Evolutionary conservation across 208 protist species (phyloP), one percentile per base, ranked within the genome.

Genomic region (Acanthamoeba healyi): DNA sequence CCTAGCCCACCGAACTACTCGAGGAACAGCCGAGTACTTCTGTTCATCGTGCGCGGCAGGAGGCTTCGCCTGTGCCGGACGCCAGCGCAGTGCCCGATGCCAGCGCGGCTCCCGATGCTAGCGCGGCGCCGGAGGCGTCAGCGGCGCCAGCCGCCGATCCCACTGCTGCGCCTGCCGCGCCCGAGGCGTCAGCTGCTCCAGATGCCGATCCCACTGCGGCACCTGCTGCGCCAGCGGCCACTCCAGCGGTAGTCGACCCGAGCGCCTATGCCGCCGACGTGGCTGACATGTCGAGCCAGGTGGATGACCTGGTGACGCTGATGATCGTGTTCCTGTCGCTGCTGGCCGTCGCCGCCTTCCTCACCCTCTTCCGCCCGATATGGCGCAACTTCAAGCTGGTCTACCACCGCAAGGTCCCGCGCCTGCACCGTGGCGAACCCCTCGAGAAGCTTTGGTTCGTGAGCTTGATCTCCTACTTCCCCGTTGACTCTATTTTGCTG

Each of bases 321-420:
- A 86, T 86, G 77, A 86, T 58, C 22, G 29, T 58, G 26, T 86
- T 86, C 77, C 4, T 86, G 42, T 58, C 44, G 12, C 24, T 86
- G 77, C 32, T 86, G 12, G 38, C 77, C 77, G 3, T 58, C 7
- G 77, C 77, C 2, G 77, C 77, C 3, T 17, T 26, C 24, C 10
- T 86, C 46, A 86, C 77, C 38, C 77, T 86, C 15, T 58, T 86
- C 77, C 77, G 77, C 42, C 77, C 77, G 29, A 1, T 86, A 24
- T 86, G 77, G 77, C 77, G 77, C 44, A 86, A 86, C 42, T 26
- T 86, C 44, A 86, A 86, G 77, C 77, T 86, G 5, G 77, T 86
- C 77, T 86, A 58, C 44, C 77, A 86, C 29, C 77, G 46, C 29
- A 86, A 86, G 42, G 77, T 86, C 24, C 77, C 9, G 22, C 77